These are phyloP conservation scores for Tetrastigma voinierianum DNA, from an alignment of 164 flowering plant genomes.

Conservation along the genomic window DNA sequence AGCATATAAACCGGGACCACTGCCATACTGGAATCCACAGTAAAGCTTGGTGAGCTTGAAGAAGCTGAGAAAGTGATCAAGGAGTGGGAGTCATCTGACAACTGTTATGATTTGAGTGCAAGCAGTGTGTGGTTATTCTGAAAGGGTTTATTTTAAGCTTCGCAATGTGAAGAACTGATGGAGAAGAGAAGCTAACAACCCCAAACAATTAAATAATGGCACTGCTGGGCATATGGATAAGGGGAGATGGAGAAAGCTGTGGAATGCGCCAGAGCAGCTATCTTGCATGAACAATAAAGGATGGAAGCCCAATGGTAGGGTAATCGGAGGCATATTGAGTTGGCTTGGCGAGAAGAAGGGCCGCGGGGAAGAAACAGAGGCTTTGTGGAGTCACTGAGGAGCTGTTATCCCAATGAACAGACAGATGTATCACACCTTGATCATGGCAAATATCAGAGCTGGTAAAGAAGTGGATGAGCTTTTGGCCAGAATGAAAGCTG, in stretches of 20 bases:
- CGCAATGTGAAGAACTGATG: conserved; percentile 31
- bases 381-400: conserved; percentile 35
- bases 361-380: conserved; percentile 34
- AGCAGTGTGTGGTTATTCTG: conserved; percentile 34
- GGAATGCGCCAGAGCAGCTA: conserved; percentile 45
- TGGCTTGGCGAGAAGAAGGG: conserved; percentile 54
- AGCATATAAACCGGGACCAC: conserved; percentile 53
- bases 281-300: conserved; percentile 27
- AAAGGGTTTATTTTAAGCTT: conserved; percentile 49
- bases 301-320: conserved; percentile 39
- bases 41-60: conserved; percentile 54
- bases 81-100: conserved; percentile 69
- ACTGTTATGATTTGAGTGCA: conserved; percentile 55
- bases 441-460: conserved; percentile 37
- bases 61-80: conserved; percentile 57
- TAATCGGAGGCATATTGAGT: conserved; percentile 29
- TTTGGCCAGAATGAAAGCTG: conserved; percentile 46
- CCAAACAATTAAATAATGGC: conserved; percentile 47
- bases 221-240: conserved; percentile 34
- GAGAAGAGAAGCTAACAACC: conserved; percentile 34
- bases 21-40: conserved; percentile 45
- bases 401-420: conserved; percentile 27
- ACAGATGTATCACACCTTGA: conserved; percentile 49
- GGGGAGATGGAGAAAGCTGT: conserved; percentile 41
- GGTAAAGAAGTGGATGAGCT: conserved; percentile 41